Base-by-base conservation (phyloP, 768 basidiomycete genomes). In the Rhodotorula graminis region DNA sequence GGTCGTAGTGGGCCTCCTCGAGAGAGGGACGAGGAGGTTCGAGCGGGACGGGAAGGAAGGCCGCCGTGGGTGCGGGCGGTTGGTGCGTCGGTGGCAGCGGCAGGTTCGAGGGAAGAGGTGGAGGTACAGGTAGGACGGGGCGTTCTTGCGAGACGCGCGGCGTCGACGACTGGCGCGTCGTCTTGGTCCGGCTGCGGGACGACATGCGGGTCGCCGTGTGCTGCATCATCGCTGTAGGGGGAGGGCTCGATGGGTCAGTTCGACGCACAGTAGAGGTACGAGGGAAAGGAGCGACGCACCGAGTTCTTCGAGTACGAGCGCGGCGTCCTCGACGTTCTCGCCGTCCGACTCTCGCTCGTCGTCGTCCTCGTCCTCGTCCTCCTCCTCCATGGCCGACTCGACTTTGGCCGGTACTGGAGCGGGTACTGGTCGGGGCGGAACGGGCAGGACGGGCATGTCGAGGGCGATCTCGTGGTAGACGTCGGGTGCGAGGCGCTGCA, bases 401-500 rank as follows among this genome's bases (percentile, higher is more conserved):
- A 14, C 14, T 14, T 46, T 46, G 12, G 37, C 37, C 37, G 44
- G 44, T 12, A 14, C 44, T 12, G 44, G 44, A 46, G 44, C 44
- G 5, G 18, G 14, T 12, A 46, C 18, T 14, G 12, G n/a, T 23
- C 50, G n/a, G 11, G 58, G 58, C 27, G 40, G 58, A 16, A 60
- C 40, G 42, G 58, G 58, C 25, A 61, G 44, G 44, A 29, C 29
- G 60, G 44, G n/a, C 27, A 31, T 31, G 25, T 19, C 33, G 19
- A 6, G 7, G 29, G 14, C 44, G 16, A 37, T 27, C 2, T 29
- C n/a, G 27, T 44, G 44, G 10, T 46, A 46, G n/a, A 46, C 60
- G 44, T 7, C 60, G 7, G 60, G 60, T 14, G 60, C 60, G 19
- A 61, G 60, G 15, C 60, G 60, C 40, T 23, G 81, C 50, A 90